Base-by-base conservation (phyloP, 2,329 filamentous ascomycete species). In the Tympanopsis confertula region DNA sequence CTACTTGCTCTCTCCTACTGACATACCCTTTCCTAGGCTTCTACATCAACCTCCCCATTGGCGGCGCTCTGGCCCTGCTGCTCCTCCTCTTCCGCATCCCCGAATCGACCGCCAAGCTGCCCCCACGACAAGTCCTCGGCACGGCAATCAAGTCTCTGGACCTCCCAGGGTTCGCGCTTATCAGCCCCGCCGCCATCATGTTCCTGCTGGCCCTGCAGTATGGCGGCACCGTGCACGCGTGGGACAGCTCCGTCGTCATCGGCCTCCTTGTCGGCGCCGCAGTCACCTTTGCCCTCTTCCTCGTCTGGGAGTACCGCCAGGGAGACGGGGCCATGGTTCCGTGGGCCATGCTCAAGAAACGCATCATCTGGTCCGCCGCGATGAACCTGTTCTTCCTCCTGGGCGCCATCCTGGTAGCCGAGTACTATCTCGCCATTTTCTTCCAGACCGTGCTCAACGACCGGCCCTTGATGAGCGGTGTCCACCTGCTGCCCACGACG, bases 301-400 rank as follows among this genome's bases (percentile, higher is more conserved):
- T 44, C 5, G 40, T 52, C 13, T 48, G 57, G 7, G 59, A 68
- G 43, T 63, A 49, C 38, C 62, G 46, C 24, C 58, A 63, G 41
- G 67, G 65, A 4, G 63, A 67, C 17, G 51, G 58, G 2, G 68
- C 69, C 22, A 71, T 74, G 59, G 55, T 75, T 2, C 61, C 66
- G 0, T 54, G 61, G 1, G 59, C 61, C 0, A 53, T 74, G 22
- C 38, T 72, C 5, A 50, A 46, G 28, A 53, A 62, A 38, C 57
- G 66, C 1, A 50, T 62, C 18, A 58, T 73, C 14, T 61, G 57
- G 51, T 49, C 59, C 7, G 57, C 59, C 17, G 55, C 58, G 19
- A 7, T 62, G 3, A 65, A 61, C 29, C 56, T 58, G 18, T 57
- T 65, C 20, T 58, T 65, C 38, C 55, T 69, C 14, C 60, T 62